Percentiles rank a stretch among this genome's conserved stretches.
These are phyloP conservation scores for Ascocoryne sarcoides DNA, from an alignment of 2,329 filamentous ascomycete genomes.

Conservation along the genomic window DNA sequence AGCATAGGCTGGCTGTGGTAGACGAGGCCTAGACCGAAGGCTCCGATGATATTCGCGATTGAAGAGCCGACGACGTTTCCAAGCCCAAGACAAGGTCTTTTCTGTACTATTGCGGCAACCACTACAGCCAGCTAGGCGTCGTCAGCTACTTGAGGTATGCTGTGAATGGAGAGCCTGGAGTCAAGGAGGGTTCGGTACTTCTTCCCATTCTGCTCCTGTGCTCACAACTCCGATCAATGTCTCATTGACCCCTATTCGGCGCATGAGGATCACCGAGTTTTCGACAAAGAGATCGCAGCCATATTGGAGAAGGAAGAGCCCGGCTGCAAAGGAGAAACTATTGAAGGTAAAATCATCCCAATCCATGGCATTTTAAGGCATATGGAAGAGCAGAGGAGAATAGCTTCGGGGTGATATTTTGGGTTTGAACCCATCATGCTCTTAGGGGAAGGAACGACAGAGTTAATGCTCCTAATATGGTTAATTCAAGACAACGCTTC, in stretches of 20 bases:
- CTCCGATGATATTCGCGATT: conserved; percentile 46
- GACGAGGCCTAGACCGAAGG: conserved; percentile 42
- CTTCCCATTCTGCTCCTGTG: conserved; percentile 45
- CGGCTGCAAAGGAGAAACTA: conserved; percentile 33
- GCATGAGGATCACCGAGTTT: conserved; percentile 38
- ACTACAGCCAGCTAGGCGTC: conserved; percentile 37
- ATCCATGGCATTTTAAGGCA: conserved; percentile 5
- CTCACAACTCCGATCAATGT: conserved; percentile 41
- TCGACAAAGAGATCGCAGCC: conserved; percentile 43
- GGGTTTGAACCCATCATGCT: background rate
- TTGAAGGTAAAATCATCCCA: conserved; percentile 28
- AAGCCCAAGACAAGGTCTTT: conserved; percentile 38
- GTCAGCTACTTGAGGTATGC: background rate
- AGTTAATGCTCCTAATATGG: no score
- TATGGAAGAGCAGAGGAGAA: background rate
- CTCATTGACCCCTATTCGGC: conserved; percentile 35
- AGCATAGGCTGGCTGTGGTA: conserved; percentile 27
- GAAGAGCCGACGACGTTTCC: conserved; percentile 44
- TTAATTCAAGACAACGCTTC: no score
- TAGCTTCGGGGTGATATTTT: background rate
- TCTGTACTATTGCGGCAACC: conserved; percentile 35
- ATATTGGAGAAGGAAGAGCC: conserved; percentile 40
- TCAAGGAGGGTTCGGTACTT: no score
- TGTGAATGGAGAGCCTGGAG: background rate
- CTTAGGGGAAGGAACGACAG: background rate